Evolutionary conservation across 23 red algal genomes (phyloP).

Genomic region (Cyanidioschyzon merolae): DNA sequence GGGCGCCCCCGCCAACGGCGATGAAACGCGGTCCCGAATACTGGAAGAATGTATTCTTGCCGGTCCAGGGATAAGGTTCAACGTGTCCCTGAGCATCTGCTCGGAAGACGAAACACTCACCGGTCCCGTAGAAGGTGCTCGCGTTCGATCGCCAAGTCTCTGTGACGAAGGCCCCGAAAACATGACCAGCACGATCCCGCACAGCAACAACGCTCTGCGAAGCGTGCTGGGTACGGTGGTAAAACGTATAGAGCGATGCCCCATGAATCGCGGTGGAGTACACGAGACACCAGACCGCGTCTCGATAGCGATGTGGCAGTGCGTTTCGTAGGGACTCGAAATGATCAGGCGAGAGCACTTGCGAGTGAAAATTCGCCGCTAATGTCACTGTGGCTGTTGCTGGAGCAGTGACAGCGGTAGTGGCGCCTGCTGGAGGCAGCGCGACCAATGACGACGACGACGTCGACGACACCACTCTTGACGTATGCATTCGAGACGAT

Average conservation of each 20-base stretch:
- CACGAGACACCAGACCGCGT: constrained; percentile 34
- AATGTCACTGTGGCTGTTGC: no score
- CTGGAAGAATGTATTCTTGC: constrained; percentile 72
- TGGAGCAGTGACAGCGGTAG: no score
- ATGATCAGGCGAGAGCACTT: constrained; percentile 37
- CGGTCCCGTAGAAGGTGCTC: constrained; percentile 22
- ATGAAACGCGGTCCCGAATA: constrained; percentile 46
- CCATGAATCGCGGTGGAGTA: constrained; percentile 79
- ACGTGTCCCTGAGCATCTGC: constrained; percentile 4
- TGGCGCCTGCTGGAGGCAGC: no score
- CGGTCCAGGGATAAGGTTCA: constrained; percentile 52
- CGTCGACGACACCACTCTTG: no score
- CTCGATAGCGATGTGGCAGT: constrained; percentile 51
- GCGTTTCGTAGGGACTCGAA: constrained; percentile 29
- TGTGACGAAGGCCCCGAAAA: constrained; percentile 73
- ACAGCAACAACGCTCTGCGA: constrained; percentile 60
- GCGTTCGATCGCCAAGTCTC: constrained; percentile 49
- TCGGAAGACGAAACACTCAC: constrained; percentile 72
- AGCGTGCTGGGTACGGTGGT: constrained; percentile 22
- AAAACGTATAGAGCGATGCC: constrained; percentile 67
- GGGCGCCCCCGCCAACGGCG: constrained; percentile 77
- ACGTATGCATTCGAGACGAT: no score
- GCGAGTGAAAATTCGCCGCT: constrained; percentile 27
- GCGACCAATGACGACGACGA: no score
- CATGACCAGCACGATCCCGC: constrained; percentile 41